Conservation (phyloP, 768 basidiomycete species). For the Psilocybe subaeruginosa region DNA sequence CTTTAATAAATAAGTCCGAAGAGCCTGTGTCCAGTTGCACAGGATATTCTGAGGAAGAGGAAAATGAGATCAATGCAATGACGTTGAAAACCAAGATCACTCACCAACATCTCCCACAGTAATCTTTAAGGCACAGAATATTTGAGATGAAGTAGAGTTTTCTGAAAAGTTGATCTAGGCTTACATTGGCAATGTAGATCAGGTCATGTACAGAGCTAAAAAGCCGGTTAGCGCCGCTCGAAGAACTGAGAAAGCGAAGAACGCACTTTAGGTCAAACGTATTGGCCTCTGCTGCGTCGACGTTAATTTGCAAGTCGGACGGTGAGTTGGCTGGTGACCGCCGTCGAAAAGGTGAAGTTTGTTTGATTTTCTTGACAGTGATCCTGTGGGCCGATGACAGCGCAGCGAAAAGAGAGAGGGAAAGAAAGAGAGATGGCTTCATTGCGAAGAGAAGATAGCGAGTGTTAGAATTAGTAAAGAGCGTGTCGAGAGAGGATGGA, state of each 20-base stretch:
- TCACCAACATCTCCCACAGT: slow-evolving; percentile 65
- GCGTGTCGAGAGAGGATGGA: slow-evolving; percentile 25
- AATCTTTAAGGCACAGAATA: slow-evolving; percentile 46
- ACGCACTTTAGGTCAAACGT: slow-evolving; percentile 50
- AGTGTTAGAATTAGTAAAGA: slow-evolving; percentile 26
- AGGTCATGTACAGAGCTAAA: slow-evolving; percentile 73
- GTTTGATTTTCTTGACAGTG: slow-evolving; percentile 49
- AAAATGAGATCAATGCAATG: slow-evolving; percentile 4
- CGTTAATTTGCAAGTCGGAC: slow-evolving; percentile 34
- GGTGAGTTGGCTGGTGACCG: slow-evolving; percentile 36
- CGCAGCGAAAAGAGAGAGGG: slow-evolving; percentile 39
- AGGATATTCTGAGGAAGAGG: slow-evolving; percentile 51
- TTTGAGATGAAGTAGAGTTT: background rate
- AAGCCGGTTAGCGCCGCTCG: slow-evolving; percentile 20
- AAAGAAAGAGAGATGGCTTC: slow-evolving; percentile 42
- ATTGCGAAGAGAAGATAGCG: slow-evolving; percentile 37
- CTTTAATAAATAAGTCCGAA: slow-evolving; percentile 77
- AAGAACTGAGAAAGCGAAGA: background rate
- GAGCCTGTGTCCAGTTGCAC: slow-evolving; percentile 88
- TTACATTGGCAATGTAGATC: slow-evolving; percentile 78
- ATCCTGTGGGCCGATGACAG: slow-evolving; percentile 47
- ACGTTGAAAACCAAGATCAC: slow-evolving; percentile 20
- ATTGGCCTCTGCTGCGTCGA: slow-evolving; percentile 29
- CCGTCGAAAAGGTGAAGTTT: slow-evolving; percentile 32
- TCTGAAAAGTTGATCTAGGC: slow-evolving; percentile 25